Evolutionary conservation across 371 early-diverging fungal species (phyloP), one percentile per base, ranked within the genome.

Genomic region (Mucor mucedo): DNA sequence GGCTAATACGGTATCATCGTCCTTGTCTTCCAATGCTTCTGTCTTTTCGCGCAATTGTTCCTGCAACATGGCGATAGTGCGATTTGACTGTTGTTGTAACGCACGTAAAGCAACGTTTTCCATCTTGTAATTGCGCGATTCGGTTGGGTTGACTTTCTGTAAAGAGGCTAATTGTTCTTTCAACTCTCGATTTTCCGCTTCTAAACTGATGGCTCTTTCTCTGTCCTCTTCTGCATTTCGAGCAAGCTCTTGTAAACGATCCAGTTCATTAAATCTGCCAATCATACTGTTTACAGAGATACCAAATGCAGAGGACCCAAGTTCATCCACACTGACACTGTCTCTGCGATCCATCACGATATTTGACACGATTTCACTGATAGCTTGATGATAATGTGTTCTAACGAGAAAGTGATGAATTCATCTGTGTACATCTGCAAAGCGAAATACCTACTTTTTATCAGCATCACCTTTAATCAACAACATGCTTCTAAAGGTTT

Each of bases 311-410:
- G 70, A 58, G 10, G 60, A 38, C 6, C 77, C 71, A 30, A 80
- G 79, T 33, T 86, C 84, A 40, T 84, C 85, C 0, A 84, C 82
- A 16, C 81, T 75, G 2, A 66, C 58, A 54, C 56, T 53, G 3
- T 79, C 76, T 52, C 89, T 86, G 14, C 91, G 80, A 60, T 95
- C 93, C 73, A 93, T 84, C 2, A 94, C 92, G 5, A 94, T 84
- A 59, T 93, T 90, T 4, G 88, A 81, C n/a, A 93, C 84, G 32
- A 93, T 76, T 35, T 87, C 81, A 65, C 92, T 92, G 54, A 94
- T 87, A 38, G 93, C 76, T 60, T 91, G 93, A 65, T 89, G 89
- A 70, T 91, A 94, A 44, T 87, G 84, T 11, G 76, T 84, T 69
- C 82, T 86, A 56, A 48, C 5, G 10, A 88, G 14, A 21, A 28